Base-by-base conservation (phyloP, 164 flowering plant genomes). In the Umbellularia californica region DNA sequence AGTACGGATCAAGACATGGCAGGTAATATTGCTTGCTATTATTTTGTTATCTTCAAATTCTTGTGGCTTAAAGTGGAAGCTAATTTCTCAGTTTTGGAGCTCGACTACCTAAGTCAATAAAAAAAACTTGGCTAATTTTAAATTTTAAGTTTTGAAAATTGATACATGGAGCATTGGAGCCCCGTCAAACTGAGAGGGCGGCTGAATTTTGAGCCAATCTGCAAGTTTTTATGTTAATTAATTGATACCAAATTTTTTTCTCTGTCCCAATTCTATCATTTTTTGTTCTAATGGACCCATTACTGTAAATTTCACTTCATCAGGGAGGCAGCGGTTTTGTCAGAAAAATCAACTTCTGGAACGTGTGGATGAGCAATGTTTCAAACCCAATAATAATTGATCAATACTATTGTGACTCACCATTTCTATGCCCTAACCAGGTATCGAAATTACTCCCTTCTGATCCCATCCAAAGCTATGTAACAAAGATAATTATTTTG, bases 281-380 rank as follows among this genome's bases (percentile, higher is more conserved):
- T 58, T 7, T 2, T 71, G 25, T 23, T 47, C 27, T 50, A 50
- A 27, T 70, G 63, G 71, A 58, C 66, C 23, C 51, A 33, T 23
- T 27, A 3, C 79, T 68, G 20, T 25, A n/a, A 14, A 11, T 58
- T 78, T 9, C 64, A 72, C 69, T 68, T 65, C 27, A 66, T 64
- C 84, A 95, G 99, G 99, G 99, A 78, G 98, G 99, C 50, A 74
- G 85, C 66, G 99, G 99, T 67, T 84, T 73, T 84, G 97, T 83
- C 64, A 63, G 79, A 41, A 72, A 84, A 1, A 83, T 95, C 20
- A 69, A 68, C 2, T 95, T 92, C 82, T 76, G 78, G 82, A 87
- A 91, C 77, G 79, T 92, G 33, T 25, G 74, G 81, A 91, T 96
- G 97, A 79, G 87, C 62, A 94, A 91, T 72, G 98, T 92, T 19